phyloP scores from a whole-genome alignment of 257 asterid species.

The Knoxia roxburghii region DNA sequence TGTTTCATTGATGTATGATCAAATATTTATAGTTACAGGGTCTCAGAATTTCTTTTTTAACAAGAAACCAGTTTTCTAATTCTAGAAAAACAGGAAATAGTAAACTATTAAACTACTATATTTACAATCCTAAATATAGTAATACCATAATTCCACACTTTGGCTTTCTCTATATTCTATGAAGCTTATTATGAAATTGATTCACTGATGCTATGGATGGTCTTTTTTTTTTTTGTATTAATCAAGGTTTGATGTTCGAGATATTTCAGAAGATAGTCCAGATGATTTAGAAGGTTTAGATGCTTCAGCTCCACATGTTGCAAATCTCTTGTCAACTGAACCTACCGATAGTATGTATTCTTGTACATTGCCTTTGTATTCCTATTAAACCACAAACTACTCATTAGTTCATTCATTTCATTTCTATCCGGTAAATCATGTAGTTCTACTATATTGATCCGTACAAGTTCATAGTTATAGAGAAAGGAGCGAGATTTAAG shows the following conservation, averaged over 20 bases:
- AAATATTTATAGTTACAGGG: too few species aligned
- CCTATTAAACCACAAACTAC: not conserved
- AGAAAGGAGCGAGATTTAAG: not conserved
- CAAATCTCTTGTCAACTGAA: slow-evolving; percentile 73
- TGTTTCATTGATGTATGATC: too few species aligned
- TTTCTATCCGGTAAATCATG: not conserved
- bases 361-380: not conserved
- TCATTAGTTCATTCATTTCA: not conserved
- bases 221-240: slow-evolving; percentile 10
- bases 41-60: too few species aligned
- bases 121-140: too few species aligned
- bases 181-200: not conserved
- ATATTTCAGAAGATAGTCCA: slow-evolving; percentile 53
- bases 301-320: slow-evolving; percentile 72
- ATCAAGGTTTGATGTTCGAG: slow-evolving; percentile 75
- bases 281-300: slow-evolving; percentile 76
- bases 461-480: not conserved
- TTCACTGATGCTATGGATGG: not conserved
- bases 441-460: not conserved
- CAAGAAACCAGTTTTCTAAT: too few species aligned
- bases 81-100: too few species aligned
- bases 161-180: too few species aligned
- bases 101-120: too few species aligned
- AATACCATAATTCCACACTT: too few species aligned
- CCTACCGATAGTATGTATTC: slow-evolving; percentile 59